phyloP scores from a whole-genome alignment of 768 basidiomycete species.

The Trametes cingulata region DNA sequence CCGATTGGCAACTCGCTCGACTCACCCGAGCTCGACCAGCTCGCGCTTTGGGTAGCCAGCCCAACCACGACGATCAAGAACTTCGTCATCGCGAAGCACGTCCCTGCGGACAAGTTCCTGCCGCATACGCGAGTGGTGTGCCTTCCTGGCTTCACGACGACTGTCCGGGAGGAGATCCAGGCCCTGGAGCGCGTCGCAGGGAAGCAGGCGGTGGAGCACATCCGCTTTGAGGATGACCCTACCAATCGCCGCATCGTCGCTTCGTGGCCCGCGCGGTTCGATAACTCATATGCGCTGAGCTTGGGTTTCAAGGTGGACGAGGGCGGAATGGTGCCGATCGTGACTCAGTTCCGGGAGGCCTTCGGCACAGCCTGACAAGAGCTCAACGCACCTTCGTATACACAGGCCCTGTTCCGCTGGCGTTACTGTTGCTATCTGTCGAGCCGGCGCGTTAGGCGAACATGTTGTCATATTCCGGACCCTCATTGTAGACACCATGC shows the following conservation, averaged over 20 bases:
- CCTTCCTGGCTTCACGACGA: constrained; percentile 60
- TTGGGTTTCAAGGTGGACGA: constrained; percentile 47
- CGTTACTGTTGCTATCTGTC: not conserved
- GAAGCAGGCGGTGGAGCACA: constrained; percentile 43
- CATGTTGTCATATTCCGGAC: constrained; percentile 7
- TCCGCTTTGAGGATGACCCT: constrained; percentile 49
- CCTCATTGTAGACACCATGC: not conserved
- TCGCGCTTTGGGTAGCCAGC: constrained; percentile 52
- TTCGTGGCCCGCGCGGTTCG: constrained; percentile 50
- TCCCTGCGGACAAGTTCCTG: constrained; percentile 45
- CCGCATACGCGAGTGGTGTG: constrained; percentile 54
- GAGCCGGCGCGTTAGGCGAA: not conserved
- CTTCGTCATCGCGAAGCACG: constrained; percentile 47
- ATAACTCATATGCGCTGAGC: constrained; percentile 44
- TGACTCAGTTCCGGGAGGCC: constrained; percentile 37
- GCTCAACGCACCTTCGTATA: no score
- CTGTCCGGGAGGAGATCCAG: constrained; percentile 52
- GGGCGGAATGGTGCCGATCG: constrained; percentile 47
- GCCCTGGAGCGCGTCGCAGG: constrained; percentile 57
- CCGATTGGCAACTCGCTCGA: constrained; percentile 50
- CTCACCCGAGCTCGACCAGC: constrained; percentile 42
- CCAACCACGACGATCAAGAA: constrained; percentile 55
- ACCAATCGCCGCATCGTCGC: constrained; percentile 44
- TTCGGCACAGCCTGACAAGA: no score
- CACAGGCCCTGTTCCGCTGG: no score